These are phyloP conservation scores for Salix purpurea DNA, from an alignment of 345 rosid genomes.

Conservation along the genomic window DNA sequence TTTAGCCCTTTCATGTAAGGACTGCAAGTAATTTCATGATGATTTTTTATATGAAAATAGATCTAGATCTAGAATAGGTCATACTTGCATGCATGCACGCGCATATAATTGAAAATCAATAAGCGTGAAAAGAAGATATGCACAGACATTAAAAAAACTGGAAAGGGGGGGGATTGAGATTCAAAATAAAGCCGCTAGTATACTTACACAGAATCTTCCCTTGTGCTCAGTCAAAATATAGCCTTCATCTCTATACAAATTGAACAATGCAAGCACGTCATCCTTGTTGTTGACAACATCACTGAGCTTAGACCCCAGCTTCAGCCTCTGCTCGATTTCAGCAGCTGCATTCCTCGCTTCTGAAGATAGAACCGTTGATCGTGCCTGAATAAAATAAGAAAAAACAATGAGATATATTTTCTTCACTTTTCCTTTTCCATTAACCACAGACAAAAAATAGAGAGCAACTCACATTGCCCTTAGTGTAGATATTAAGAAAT, in stretches of 20 bases:
- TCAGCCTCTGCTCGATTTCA: constrained; percentile 64
- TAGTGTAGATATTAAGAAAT: constrained; percentile 34
- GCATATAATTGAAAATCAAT: not conserved
- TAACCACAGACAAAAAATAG: not conserved
- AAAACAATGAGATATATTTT: not conserved
- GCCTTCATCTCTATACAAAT: constrained; percentile 65
- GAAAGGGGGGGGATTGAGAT: not conserved
- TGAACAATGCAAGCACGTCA: constrained; percentile 64
- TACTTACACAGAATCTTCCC: constrained; percentile 68
- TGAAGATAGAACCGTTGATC: constrained; percentile 40
- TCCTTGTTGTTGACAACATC: constrained; percentile 64
- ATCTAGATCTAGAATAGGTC: not conserved
- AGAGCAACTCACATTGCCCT: constrained; percentile 32
- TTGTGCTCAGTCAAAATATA: constrained; percentile 71
- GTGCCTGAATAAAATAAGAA: constrained; percentile 29
- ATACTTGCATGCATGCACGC: not conserved
- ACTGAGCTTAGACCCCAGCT: constrained; percentile 79
- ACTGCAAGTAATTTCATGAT: not conserved
- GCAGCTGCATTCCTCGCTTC: constrained; percentile 77
- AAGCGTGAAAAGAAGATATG: not conserved
- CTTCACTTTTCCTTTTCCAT: not conserved
- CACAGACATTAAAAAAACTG: not conserved
- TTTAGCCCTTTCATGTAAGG: not conserved
- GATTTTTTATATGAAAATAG: not conserved
- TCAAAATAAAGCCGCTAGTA: not conserved